A percentile compares a stretch with the other conserved stretches of the same genome.
phyloP scores from a whole-genome alignment of 2,329 filamentous ascomycete genomes.

The Diaporthe nobilis region DNA sequence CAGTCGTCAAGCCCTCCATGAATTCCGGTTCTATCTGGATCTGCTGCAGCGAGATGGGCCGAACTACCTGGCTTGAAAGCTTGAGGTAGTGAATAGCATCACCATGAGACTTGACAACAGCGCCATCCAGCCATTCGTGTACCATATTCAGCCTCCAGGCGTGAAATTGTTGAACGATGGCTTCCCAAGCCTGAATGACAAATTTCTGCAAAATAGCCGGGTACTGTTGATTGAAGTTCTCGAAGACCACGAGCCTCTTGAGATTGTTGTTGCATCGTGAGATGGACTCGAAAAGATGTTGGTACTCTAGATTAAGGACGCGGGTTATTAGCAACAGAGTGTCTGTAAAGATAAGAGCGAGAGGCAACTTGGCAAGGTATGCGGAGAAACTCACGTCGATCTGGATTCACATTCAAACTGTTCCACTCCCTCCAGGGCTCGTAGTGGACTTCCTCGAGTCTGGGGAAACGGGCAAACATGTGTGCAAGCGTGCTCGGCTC shows the following conservation, averaged over 20 bases:
- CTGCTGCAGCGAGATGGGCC: constrained; percentile 52
- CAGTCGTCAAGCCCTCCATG: constrained; percentile 44
- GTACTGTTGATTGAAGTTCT: constrained; percentile 52
- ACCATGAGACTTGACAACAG: constrained; percentile 49
- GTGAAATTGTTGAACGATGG: constrained; percentile 41
- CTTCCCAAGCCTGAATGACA: constrained; percentile 49
- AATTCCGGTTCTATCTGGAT: constrained; percentile 49
- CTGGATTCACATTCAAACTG: no score
- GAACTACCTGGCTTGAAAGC: constrained; percentile 50
- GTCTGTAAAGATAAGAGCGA: constrained; percentile 33
- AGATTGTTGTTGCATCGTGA: constrained; percentile 42
- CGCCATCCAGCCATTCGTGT: constrained; percentile 45
- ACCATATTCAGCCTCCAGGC: not conserved
- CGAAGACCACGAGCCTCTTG: constrained; percentile 47
- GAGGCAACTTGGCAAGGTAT: constrained; percentile 41
- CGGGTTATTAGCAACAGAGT: constrained; percentile 28
- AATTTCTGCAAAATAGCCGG: constrained; percentile 42
- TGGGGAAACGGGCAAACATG: constrained; percentile 50
- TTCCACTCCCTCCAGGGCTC: constrained; percentile 52
- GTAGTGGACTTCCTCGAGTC: constrained; percentile 51
- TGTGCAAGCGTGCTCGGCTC: constrained; percentile 47
- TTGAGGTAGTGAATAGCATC: constrained; percentile 50
- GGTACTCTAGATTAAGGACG: constrained; percentile 43
- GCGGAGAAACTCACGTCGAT: constrained; percentile 44
- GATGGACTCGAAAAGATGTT: constrained; percentile 45